Evolutionary conservation across 148 eudicot genomes (phyloP).

Genomic region (Rhododendron ferrugineum): DNA sequence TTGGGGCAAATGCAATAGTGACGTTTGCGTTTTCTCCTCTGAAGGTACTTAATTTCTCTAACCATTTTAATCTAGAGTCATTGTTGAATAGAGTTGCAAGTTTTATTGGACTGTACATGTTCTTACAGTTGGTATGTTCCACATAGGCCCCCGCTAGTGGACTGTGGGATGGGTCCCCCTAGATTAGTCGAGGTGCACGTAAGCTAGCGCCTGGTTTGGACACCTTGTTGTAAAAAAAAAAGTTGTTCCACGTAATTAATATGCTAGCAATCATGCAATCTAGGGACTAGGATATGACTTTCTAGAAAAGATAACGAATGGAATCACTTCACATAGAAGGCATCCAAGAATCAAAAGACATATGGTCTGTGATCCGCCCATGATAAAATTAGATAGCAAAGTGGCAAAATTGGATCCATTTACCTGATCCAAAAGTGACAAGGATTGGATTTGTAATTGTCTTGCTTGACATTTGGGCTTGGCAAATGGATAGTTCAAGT

Average conservation of each 20-base stretch:
- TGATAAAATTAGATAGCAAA: neutral
- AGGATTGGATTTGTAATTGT: neutral
- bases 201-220: no score
- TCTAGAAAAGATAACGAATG: neutral
- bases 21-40: constrained; percentile 90
- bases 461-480: neutral
- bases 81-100: neutral
- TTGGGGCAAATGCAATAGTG: constrained; percentile 88
- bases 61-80: neutral
- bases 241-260: no score
- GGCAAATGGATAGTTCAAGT: neutral
- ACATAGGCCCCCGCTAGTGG: neutral
- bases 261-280: constrained; percentile 2
- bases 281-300: neutral
- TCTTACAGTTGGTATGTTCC: neutral
- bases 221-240: no score
- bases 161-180: no score
- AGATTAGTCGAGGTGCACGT: no score
- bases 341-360: neutral
- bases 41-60: constrained; percentile 36
- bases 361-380: neutral
- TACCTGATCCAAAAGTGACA: neutral
- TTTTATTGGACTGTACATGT: neutral
- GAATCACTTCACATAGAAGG: neutral
- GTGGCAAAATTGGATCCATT: neutral